Evolutionary conservation across 257 asterid species (phyloP).

Genomic region (Jaltomata sinuosa): DNA sequence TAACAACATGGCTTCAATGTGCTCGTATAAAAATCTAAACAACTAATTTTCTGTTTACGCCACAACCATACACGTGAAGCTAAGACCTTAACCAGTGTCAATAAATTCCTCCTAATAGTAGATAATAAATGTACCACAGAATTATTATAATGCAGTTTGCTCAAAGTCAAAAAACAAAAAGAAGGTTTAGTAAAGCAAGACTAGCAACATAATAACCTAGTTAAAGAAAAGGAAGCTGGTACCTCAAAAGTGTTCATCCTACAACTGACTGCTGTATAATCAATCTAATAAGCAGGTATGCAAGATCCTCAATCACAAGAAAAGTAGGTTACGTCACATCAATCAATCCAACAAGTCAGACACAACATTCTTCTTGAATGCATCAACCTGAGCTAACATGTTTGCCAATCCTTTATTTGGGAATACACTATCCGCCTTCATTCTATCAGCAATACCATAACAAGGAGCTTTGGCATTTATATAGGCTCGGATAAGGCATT

Average conservation of each 20-base stretch:
- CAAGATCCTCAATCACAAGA: background rate
- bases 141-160: background rate
- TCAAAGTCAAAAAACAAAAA: constrained; percentile 5
- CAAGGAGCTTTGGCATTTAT: constrained; percentile 43
- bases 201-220: background rate
- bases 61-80: background rate
- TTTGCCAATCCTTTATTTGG: constrained; percentile 27
- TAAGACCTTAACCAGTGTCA: background rate
- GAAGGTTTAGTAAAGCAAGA: background rate
- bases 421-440: constrained; percentile 53
- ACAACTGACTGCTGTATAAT: background rate
- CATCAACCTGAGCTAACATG: constrained; percentile 36
- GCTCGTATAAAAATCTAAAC: background rate
- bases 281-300: background rate
- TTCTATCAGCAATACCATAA: constrained; percentile 60
- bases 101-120: background rate
- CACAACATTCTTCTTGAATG: constrained; percentile 35
- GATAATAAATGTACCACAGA: background rate
- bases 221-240: background rate
- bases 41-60: background rate
- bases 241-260: background rate
- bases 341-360: constrained; percentile 45
- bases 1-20: background rate
- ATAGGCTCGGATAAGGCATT: constrained; percentile 51
- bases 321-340: background rate